Conservation (phyloP, 768 basidiomycete species). For the Dioszegia hungarica region DNA sequence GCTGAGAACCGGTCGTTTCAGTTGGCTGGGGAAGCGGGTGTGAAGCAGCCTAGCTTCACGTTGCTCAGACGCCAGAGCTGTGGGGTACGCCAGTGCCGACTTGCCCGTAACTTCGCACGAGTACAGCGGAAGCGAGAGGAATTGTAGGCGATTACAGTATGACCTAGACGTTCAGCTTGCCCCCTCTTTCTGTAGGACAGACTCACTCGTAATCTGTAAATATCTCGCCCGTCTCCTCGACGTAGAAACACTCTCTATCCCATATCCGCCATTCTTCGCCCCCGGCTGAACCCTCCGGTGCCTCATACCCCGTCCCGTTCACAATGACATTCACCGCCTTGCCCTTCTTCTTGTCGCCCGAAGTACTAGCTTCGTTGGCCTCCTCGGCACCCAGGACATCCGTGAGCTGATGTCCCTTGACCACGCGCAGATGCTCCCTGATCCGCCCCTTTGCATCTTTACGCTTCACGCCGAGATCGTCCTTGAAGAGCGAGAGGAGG, state of each 20-base stretch:
- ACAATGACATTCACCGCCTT: conserved; percentile 9
- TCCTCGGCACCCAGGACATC: not conserved
- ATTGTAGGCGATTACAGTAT: conserved; percentile 87
- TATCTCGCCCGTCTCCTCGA: conserved; percentile 92
- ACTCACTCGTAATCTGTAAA: conserved; percentile 93
- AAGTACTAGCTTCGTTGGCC: no score
- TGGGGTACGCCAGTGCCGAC: conserved; percentile 87
- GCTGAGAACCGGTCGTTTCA: conserved; percentile 84
- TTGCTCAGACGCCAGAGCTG: conserved; percentile 84
- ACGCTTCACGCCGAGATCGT: conserved; percentile 16
- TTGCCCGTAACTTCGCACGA: conserved; percentile 97
- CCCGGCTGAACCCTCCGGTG: not conserved
- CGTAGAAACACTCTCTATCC: conserved; percentile 67
- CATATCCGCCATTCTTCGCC: conserved; percentile 18
- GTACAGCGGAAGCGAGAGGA: conserved; percentile 89
- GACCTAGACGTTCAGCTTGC: conserved; percentile 52
- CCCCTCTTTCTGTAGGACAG: not conserved
- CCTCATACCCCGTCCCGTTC: not conserved
- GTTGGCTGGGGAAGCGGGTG: conserved; percentile 81
- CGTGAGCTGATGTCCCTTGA: not conserved
- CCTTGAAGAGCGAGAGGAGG: conserved; percentile 35
- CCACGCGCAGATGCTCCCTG: conserved; percentile 9
- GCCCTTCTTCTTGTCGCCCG: not conserved
- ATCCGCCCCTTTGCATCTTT: not conserved
- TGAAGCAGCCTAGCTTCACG: conserved; percentile 86